Base-by-base conservation (phyloP, 2,329 filamentous ascomycete genomes). In the Exophiala alcalophila region DNA sequence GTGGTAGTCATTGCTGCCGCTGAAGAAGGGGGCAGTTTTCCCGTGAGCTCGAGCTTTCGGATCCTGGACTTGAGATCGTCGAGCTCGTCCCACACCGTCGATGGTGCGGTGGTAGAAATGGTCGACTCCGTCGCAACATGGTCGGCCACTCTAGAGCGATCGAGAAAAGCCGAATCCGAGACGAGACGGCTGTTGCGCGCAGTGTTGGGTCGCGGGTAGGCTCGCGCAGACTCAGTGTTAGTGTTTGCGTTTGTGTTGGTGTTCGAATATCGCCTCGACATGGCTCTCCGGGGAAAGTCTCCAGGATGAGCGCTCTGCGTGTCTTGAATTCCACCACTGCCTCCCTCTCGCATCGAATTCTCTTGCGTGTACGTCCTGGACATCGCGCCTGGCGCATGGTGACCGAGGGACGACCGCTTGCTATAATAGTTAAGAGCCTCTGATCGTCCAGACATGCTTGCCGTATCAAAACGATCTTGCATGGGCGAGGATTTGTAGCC, bases 21-120 rank as follows among this genome's bases (percentile, higher is more conserved):
- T 2, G 89, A 91, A 2, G 86, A 89, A 1, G 86, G 71, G 0
- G 90, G 89, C 23, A 92, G 70, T 65, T 94, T 95, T 45, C 90
- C 90, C 2, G 87, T 94, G 55, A 94, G 67, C 63, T 97, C 92
- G 7, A 98, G 76, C 47, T 88, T 86, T 56, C 87, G 83, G 56
- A 98, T 95, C 20, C 92, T 81, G 27, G 87, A 92, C 63, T 97
- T 97, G 32, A 98, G 70, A 53, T 97, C 92, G 57, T 97, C 92
- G 19, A 98, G 69, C 65, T 98, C 92, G 61, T 97, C 92, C 92
- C 92, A 98, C 2, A 98, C 87, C 0, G 89, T 96, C 2, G 89
- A 94, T 9, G 90, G 87, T 1, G 87, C 88, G 1, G 84, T 89
- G 1, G 87, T 92, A 0, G 92, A 97, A 23, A 85, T 76, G 0